Base-by-base conservation (phyloP, 306 rosid species). In the Gynostemma pentaphyllum region DNA sequence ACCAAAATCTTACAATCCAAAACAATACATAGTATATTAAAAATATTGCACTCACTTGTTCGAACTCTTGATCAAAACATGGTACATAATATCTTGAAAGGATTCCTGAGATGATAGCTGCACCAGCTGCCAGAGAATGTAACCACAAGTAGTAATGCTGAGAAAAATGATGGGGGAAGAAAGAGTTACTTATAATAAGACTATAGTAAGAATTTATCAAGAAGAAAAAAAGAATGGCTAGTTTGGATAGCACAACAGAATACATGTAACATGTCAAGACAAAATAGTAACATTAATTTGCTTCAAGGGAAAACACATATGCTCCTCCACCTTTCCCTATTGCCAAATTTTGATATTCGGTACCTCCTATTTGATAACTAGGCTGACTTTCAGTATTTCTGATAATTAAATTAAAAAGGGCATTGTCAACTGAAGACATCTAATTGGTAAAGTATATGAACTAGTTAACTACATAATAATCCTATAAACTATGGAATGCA, bases 81-180 rank as follows among this genome's bases (percentile, higher is more conserved):
- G 62, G 67, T 70, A 80, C 69, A 90, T 71, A 6, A 90, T 90
- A 75, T 87, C 87, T 69, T 68, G 81, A 29, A 75, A 76, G 50
- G 82, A 76, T 70, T 87, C 86, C 79, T 81, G 80, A 67, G 80
- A 65, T 37, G 97, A 82, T 47, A 91, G 78, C 87, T 82, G 84
- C 79, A 72, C 68, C 41, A 87, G 65, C 81, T 83, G 96, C 66
- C 80, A n/a, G 55, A 82, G 71, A 68, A 85, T 75, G 67, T 83
- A 87, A 69, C 71, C 83, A 50, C 85, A 78, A 27, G 95, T 77
- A 42, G 82, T 48, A 57, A 85, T 68, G 80, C 97, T 91, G 81
- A 65, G 71, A 42, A 66, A 16, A 75, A 51, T 66, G 50, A 27
- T 8, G 44, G 29, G 24, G 67, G 26, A 32, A 55, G 29, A 57